These are phyloP conservation scores for Durotheca rogersii DNA, from an alignment of 495 filamentous ascomycete genomes.

Conservation along the genomic window DNA sequence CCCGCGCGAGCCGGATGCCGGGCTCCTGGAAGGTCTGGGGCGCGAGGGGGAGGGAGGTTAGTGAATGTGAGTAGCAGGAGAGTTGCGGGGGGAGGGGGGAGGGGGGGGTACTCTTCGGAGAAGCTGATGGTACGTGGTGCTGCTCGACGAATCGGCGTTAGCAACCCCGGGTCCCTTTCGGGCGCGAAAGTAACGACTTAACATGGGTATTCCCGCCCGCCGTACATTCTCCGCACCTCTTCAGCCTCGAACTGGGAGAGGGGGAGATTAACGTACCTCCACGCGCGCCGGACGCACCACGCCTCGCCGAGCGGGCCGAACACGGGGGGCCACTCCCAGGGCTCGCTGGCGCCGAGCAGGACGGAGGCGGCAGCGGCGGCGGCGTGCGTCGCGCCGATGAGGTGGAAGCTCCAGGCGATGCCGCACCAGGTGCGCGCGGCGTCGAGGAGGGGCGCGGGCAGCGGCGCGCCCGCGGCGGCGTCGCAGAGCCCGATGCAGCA, in stretches of 20 bases:
- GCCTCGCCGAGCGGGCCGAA: conserved; percentile 1
- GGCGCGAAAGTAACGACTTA: too few species aligned
- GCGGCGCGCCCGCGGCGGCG: neutral
- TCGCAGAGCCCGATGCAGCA: conserved; percentile 10
- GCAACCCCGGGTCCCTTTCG: too few species aligned
- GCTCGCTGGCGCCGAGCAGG: conserved; percentile 10
- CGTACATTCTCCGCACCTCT: too few species aligned
- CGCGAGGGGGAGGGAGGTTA: neutral
- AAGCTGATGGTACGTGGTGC: conserved; percentile 11
- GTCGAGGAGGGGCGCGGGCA: neutral
- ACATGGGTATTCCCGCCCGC: too few species aligned
- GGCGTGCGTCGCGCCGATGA: conserved; percentile 5
- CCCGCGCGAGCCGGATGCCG: conserved; percentile 14
- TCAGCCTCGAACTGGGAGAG: too few species aligned
- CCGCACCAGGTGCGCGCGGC: conserved; percentile 1
- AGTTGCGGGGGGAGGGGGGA: too few species aligned
- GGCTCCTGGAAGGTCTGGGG: conserved; percentile 24
- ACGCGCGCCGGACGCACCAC: conserved; percentile 14
- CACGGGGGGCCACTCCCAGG: conserved; percentile 15
- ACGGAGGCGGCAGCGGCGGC: conserved; percentile 4
- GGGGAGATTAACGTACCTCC: conserved; percentile 8
- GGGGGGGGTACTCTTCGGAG: conserved; percentile 5
- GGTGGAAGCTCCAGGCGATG: conserved; percentile 10
- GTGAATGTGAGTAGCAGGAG: neutral
- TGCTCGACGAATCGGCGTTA: neutral